These are phyloP conservation scores for Penicillium concentricum DNA, from an alignment of 2,329 filamentous ascomycete species.

Conservation along the genomic window DNA sequence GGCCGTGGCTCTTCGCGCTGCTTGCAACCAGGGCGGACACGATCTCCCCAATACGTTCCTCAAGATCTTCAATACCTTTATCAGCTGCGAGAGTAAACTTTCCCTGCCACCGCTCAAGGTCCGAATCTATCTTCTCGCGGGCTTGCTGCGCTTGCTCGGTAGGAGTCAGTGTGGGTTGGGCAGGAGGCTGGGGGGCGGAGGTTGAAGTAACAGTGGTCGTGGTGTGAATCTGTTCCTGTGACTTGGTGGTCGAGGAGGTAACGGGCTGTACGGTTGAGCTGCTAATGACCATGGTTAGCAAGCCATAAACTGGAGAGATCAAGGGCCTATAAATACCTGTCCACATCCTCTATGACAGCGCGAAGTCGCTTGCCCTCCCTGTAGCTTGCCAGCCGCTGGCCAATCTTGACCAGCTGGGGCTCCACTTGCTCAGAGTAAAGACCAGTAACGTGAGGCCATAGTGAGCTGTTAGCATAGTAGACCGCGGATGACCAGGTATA, in stretches of 20 bases:
- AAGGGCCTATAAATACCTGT: slow-evolving; percentile 38
- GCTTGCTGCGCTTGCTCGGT: slow-evolving; percentile 41
- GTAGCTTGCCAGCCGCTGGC: slow-evolving; percentile 73
- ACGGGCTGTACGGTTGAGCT: slow-evolving; percentile 22
- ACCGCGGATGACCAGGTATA: slow-evolving; percentile 69
- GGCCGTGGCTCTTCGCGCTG: slow-evolving; percentile 46
- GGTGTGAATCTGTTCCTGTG: slow-evolving; percentile 15
- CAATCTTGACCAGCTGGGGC: slow-evolving; percentile 89
- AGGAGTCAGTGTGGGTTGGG: slow-evolving; percentile 44
- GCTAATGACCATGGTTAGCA: slow-evolving; percentile 15
- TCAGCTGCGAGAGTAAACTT: slow-evolving; percentile 85
- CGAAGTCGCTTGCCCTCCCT: slow-evolving; percentile 62
- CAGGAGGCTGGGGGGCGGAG: slow-evolving; percentile 27
- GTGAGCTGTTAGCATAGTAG: slow-evolving; percentile 68
- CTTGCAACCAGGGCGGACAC: slow-evolving; percentile 70
- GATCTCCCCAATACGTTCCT: slow-evolving; percentile 66
- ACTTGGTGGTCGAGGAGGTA: slow-evolving; percentile 21
- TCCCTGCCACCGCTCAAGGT: slow-evolving; percentile 80
- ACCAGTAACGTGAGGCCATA: slow-evolving; percentile 78
- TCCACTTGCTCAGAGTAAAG: slow-evolving; percentile 91
- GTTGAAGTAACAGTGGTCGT: slow-evolving; percentile 24
- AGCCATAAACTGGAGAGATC: background rate
- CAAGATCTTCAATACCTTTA: slow-evolving; percentile 71
- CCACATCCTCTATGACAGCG: slow-evolving; percentile 56
- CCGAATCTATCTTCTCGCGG: slow-evolving; percentile 69